Base-by-base conservation (phyloP, 1,139 yeast species). In the Spencermartinsiella ligniputridi region DNA sequence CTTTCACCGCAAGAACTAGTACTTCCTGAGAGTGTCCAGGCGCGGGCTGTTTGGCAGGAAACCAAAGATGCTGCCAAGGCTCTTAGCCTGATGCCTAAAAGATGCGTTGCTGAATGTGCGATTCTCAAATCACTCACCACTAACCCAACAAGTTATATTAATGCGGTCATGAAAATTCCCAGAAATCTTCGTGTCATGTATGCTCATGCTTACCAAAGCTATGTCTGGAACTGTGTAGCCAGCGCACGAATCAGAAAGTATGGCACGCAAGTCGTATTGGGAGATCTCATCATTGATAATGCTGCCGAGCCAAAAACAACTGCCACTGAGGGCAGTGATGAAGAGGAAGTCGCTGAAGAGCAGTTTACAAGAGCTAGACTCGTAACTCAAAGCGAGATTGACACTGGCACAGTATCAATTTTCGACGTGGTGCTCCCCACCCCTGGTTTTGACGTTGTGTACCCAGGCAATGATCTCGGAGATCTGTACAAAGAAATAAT, bases 151-250 rank as follows among this genome's bases (percentile, higher is more conserved):
- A 69, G 72, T 40, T 84, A 83, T 61, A 79, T 86, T 57, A 79
- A 78, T 53, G 92, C 95, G n/a, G 75, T 94, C 41, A 82, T 85
- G 83, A 78, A 90, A 48, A 85, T 94, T 54, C 98, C 98, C 35
- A 78, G 96, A 64, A 90, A 90, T 61, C 72, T 94, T 61, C 75
- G 96, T 60, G 79, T 89, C 51, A 92, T 94, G 95, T 94, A 94
- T 61, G 96, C 84, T 2, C 99, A 94, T 67, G 96, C 98, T 2
- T 94, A 94, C 62, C 98, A 94, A 67, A 88, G 97, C 51, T 92
- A 83, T 58, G 77, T 94, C 35, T 94, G 98, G 99, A 94, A 94
- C 60, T 63, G 74, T 47, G 95, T 83, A 18, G 94, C 90, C 0
- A 83, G 95, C 45, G 79, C 78, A 55, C 75, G 98, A 61, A 71